A percentile compares a stretch with the other conserved stretches of the same genome.
These are phyloP conservation scores for Aureobasidium leucospermi DNA, from an alignment of 2,329 filamentous ascomycete species.

Conservation along the genomic window DNA sequence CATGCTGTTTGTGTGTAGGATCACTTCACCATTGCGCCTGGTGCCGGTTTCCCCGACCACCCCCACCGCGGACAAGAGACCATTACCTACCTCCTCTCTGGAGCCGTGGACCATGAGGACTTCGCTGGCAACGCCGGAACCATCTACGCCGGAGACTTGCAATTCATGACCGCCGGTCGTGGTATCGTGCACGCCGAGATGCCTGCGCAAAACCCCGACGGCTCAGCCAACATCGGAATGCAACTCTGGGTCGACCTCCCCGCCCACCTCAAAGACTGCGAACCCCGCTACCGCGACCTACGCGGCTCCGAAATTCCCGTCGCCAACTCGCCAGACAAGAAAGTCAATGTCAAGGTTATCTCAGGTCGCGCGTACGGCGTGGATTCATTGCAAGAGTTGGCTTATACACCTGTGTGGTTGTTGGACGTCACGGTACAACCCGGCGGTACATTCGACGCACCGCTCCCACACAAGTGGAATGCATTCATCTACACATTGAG, in stretches of 20 bases:
- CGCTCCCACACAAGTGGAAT: conserved; percentile 76
- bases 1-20: conserved; percentile 40
- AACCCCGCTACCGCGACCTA: conserved; percentile 87
- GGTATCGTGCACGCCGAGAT: conserved; percentile 96
- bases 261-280: conserved; percentile 71
- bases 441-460: conserved; percentile 68
- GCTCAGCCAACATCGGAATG: conserved; percentile 72
- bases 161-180: conserved; percentile 93
- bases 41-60: conserved; percentile 87
- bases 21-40: conserved; percentile 73
- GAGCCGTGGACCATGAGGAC: conserved; percentile 85
- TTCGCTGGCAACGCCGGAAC: conserved; percentile 81
- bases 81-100: conserved; percentile 83
- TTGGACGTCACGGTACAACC: conserved; percentile 75
- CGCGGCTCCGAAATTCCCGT: conserved; percentile 69
- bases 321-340: conserved; percentile 62
- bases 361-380: conserved; percentile 76
- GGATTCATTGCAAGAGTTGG: conserved; percentile 80
- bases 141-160: conserved; percentile 78
- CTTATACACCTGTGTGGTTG: conserved; percentile 96
- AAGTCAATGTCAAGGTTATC: conserved; percentile 81
- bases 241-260: conserved; percentile 96
- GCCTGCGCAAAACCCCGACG: conserved; percentile 72
- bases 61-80: conserved; percentile 75
- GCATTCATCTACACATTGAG: conserved; percentile 81